phyloP scores from a whole-genome alignment of 2,329 filamentous ascomycete genomes.

The Aschersonia sp. region DNA sequence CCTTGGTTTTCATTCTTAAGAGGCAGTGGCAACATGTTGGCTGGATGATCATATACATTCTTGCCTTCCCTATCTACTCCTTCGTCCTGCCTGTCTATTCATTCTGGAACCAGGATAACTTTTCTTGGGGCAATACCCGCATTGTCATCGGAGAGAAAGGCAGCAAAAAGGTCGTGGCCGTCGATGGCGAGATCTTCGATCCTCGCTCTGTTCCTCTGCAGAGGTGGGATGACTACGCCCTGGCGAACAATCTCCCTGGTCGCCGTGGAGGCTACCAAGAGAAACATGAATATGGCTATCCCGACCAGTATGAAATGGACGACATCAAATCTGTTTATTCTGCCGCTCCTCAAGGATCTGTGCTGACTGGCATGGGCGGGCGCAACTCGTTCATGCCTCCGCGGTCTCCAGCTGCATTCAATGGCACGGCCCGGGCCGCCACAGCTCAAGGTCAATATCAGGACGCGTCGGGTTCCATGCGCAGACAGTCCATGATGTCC shows the following conservation, averaged over 20 bases:
- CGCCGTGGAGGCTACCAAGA: constrained; percentile 61
- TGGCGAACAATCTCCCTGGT: constrained; percentile 74
- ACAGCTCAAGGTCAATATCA: constrained; percentile 30
- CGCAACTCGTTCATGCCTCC: constrained; percentile 70
- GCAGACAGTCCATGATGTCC: constrained; percentile 63
- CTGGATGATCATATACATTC: constrained; percentile 98
- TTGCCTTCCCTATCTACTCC: constrained; percentile 91
- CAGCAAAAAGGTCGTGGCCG: constrained; percentile 75
- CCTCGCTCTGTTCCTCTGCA: constrained; percentile 87
- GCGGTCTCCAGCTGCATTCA: constrained; percentile 62
- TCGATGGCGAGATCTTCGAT: constrained; percentile 76
- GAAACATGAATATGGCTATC: constrained; percentile 50
- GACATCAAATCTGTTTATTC: constrained; percentile 96
- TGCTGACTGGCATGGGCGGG: constrained; percentile 69
- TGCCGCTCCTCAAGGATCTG: constrained; percentile 74
- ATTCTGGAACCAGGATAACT: constrained; percentile 99
- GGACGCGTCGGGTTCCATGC: constrained; percentile 34
- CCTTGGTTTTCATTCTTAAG: constrained; percentile 91
- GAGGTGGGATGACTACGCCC: constrained; percentile 92
- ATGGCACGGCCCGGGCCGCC: constrained; percentile 31
- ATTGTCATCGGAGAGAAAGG: constrained; percentile 92
- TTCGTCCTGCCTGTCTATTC: constrained; percentile 88
- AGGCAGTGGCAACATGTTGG: constrained; percentile 96
- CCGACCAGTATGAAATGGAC: constrained; percentile 87
- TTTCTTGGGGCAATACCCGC: constrained; percentile 97